Evolutionary conservation across 139 green algal genomes (phyloP).

Genomic region (Haematococcus sp.): DNA sequence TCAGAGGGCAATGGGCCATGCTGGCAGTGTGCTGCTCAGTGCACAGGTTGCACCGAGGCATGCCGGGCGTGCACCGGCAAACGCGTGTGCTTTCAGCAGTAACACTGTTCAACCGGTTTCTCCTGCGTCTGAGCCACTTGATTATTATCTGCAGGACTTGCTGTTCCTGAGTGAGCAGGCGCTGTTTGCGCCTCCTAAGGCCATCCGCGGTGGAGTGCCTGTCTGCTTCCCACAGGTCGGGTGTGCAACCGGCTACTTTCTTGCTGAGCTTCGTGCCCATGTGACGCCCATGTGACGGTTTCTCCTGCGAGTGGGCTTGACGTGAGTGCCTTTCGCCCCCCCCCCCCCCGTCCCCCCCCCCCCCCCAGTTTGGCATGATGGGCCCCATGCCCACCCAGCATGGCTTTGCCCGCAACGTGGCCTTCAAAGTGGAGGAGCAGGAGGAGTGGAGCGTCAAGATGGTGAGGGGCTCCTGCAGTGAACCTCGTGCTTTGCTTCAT

Average conservation of each 20-base stretch:
- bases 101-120: background rate
- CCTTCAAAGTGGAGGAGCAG: slow-evolving; percentile 49
- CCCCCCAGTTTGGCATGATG: slow-evolving; percentile 75
- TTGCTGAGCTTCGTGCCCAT: too few relatives aligned
- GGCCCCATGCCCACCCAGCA: slow-evolving; percentile 65
- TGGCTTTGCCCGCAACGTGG: slow-evolving; percentile 81
- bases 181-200: slow-evolving; percentile 81
- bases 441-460: slow-evolving; percentile 28
- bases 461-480: slow-evolving; percentile 31
- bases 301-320: too few relatives aligned
- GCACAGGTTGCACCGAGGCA: background rate
- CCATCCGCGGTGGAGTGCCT: slow-evolving; percentile 81
- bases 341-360: slow-evolving; percentile 3
- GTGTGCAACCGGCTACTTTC: too few relatives aligned
- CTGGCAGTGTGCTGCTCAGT: too few relatives aligned
- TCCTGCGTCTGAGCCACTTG: background rate
- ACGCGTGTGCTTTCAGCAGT: too few relatives aligned
- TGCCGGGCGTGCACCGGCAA: too few relatives aligned
- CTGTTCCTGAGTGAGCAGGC: slow-evolving; percentile 79
- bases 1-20: too few relatives aligned
- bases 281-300: too few relatives aligned
- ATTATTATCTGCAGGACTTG: slow-evolving; percentile 49
- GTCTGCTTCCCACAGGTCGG: slow-evolving; percentile 73
- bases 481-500: background rate
- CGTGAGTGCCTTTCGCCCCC: too few relatives aligned